A percentile compares a stretch with the other conserved stretches of the same genome.
These are phyloP conservation scores for Aspergillus versicolor DNA, from an alignment of 2,329 filamentous ascomycete species.

Conservation along the genomic window DNA sequence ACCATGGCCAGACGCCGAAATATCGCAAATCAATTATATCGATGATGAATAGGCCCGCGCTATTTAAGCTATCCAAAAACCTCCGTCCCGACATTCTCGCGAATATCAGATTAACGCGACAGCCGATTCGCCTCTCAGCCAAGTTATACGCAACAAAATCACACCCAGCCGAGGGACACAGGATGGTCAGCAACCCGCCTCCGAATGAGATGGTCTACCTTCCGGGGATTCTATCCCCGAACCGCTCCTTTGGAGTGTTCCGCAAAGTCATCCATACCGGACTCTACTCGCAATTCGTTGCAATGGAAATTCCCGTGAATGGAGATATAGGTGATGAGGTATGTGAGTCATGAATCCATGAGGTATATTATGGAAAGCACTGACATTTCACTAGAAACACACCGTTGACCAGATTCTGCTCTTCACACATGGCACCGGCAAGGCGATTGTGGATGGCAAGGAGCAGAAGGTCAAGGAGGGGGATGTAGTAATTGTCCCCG, in stretches of 20 bases:
- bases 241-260: constrained; percentile 61
- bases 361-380: not conserved
- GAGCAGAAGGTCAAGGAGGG: constrained; percentile 57
- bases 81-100: not conserved
- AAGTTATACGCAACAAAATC: not conserved
- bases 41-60: not conserved
- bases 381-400: constrained; percentile 41
- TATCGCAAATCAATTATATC: not conserved
- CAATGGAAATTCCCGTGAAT: constrained; percentile 63
- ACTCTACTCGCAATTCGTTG: constrained; percentile 61
- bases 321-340: constrained; percentile 69
- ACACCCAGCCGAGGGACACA: not conserved
- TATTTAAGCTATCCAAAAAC: not conserved
- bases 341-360: constrained; percentile 1
- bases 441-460: constrained; percentile 59
- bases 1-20: not conserved
- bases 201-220: constrained; percentile 62
- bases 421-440: constrained; percentile 60
- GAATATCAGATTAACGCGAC: not conserved
- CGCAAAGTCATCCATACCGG: constrained; percentile 63
- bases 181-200: constrained; percentile 37
- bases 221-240: constrained; percentile 53
- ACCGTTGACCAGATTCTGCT: constrained; percentile 65
- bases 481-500: constrained; percentile 62
- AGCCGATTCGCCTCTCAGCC: not conserved